Conservation (phyloP, 768 basidiomycete species). For the Tulasnella sp. region DNA sequence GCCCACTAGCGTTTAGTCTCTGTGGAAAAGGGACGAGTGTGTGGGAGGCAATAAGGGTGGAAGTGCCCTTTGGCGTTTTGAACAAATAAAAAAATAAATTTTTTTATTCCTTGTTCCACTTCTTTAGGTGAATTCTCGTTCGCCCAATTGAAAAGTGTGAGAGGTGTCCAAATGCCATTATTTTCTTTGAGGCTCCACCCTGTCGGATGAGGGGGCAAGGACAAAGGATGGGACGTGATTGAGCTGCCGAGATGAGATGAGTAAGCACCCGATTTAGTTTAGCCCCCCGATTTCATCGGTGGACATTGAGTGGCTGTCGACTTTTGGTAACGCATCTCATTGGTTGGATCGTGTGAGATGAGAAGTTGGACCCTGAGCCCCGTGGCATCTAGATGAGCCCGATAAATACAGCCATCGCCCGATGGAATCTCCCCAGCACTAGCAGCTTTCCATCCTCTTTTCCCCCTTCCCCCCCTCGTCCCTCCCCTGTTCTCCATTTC, state of each 20-base stretch:
- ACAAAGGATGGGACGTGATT: constrained; percentile 2
- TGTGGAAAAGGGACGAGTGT: neutral
- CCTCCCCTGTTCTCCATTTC: neutral
- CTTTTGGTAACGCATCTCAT: neutral
- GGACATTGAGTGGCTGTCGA: neutral
- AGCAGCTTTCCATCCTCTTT: neutral
- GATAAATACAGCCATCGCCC: constrained; percentile 11
- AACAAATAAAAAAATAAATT: neutral
- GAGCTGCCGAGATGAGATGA: constrained; percentile 1
- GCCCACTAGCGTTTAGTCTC: neutral
- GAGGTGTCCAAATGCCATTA: neutral
- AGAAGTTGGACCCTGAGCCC: neutral
- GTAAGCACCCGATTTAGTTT: neutral
- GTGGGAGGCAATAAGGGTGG: neutral
- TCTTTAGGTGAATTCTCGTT: neutral
- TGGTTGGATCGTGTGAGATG: neutral
- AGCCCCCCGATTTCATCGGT: neutral
- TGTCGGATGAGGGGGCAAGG: neutral
- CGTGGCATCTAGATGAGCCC: neutral
- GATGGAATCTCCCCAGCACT: constrained; percentile 9
- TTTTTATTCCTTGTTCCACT: neutral
- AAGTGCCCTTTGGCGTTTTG: neutral
- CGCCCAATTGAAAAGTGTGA: neutral
- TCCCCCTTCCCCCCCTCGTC: neutral
- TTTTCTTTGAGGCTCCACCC: neutral